Percentiles rank a stretch among this genome's conserved stretches.
phyloP scores from a whole-genome alignment of 495 filamentous ascomycete species.

The Daldinia decipiens region DNA sequence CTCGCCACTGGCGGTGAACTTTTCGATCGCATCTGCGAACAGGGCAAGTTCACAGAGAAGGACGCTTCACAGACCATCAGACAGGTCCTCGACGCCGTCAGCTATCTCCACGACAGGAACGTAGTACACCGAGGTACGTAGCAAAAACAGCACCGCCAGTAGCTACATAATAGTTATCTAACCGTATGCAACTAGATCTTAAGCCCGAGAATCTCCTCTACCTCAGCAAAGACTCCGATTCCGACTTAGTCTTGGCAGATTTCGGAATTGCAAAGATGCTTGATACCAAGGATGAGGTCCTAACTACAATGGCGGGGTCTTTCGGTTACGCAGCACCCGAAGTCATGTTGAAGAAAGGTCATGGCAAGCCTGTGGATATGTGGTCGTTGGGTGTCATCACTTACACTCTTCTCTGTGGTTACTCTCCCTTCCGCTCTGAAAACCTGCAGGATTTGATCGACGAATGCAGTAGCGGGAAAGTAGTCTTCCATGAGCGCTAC shows the following conservation, averaged over 20 bases:
- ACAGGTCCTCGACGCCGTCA: constrained; percentile 92
- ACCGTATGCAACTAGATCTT: constrained; percentile 70
- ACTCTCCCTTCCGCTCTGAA: constrained; percentile 97
- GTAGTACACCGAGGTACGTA: constrained; percentile 91
- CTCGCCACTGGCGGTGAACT: constrained; percentile 95
- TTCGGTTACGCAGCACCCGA: constrained; percentile 98
- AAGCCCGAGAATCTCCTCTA: constrained; percentile 99
- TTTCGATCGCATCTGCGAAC: constrained; percentile 98
- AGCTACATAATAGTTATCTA: neutral
- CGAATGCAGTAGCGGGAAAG: constrained; percentile 86
- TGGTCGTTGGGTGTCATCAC: constrained; percentile 99
- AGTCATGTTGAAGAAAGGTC: constrained; percentile 97
- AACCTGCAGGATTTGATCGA: constrained; percentile 93
- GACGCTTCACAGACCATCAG: constrained; percentile 96
- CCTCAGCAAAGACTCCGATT: constrained; percentile 77
- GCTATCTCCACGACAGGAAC: constrained; percentile 94
- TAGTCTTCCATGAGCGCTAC: constrained; percentile 97
- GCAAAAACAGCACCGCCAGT: neutral
- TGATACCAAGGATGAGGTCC: constrained; percentile 84
- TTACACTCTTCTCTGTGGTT: constrained; percentile 98
- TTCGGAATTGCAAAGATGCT: constrained; percentile 99
- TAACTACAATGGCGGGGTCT: constrained; percentile 98
- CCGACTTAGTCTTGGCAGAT: constrained; percentile 91
- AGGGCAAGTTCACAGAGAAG: constrained; percentile 98
- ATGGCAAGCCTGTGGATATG: constrained; percentile 99